Percentiles rank a stretch among this genome's conserved stretches.
These are phyloP conservation scores for Allantophomopsis cytisporea DNA, from an alignment of 2,329 filamentous ascomycete species.

Conservation along the genomic window DNA sequence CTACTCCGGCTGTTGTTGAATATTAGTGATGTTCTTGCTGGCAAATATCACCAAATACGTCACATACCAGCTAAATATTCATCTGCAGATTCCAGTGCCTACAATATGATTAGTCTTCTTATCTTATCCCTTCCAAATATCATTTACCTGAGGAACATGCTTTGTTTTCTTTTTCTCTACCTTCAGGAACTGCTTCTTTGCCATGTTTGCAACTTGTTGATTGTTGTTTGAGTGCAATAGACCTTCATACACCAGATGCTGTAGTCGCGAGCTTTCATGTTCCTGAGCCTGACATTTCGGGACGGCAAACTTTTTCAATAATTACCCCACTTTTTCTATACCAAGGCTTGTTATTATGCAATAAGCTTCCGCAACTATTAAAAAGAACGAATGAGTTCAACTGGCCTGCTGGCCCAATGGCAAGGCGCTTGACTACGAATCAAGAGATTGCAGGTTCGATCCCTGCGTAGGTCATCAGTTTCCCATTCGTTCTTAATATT, in stretches of 20 bases:
- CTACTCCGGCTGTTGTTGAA: slow-evolving; percentile 37
- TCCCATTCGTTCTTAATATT: no score
- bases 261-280: no score
- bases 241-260: no score
- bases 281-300: no score
- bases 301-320: no score
- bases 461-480: slow-evolving; percentile 5
- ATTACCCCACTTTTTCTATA: no score
- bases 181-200: slow-evolving; percentile 1
- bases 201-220: background rate
- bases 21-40: background rate
- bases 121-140: background rate
- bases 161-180: background rate
- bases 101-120: background rate
- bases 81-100: background rate
- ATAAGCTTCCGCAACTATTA: no score
- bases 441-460: slow-evolving; percentile 17
- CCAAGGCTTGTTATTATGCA: no score
- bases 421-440: slow-evolving; percentile 43
- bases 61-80: slow-evolving; percentile 1
- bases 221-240: no score
- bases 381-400: no score
- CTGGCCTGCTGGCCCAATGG: slow-evolving; percentile 33
- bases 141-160: background rate
- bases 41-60: background rate